These are phyloP conservation scores for Annulohypoxylon truncatum DNA, from an alignment of 2,329 filamentous ascomycete species.

Conservation along the genomic window DNA sequence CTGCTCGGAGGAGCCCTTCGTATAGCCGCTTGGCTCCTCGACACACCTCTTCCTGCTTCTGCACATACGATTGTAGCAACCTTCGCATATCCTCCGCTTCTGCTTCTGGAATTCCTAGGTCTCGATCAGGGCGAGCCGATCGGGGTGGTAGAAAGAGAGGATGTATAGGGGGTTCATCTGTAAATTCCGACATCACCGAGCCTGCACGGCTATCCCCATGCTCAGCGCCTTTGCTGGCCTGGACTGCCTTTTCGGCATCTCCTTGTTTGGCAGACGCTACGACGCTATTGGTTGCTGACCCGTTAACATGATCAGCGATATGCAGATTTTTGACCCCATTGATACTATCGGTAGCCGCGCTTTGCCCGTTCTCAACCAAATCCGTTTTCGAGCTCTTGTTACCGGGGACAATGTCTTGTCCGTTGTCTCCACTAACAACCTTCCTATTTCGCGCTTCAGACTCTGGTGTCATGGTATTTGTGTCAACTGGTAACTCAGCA, in stretches of 20 bases:
- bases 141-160: constrained; percentile 77
- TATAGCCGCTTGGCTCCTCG: constrained; percentile 76
- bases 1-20: constrained; percentile 76
- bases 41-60: constrained; percentile 87
- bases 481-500: constrained; percentile 28
- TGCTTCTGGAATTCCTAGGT: constrained; percentile 75
- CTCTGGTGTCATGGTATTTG: constrained; percentile 39
- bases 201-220: constrained; percentile 41
- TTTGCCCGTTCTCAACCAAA: constrained; percentile 12
- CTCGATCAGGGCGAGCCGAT: constrained; percentile 72
- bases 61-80: constrained; percentile 79
- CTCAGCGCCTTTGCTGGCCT: constrained; percentile 31
- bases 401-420: background rate
- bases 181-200: constrained; percentile 56
- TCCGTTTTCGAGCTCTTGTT: constrained; percentile 7
- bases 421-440: constrained; percentile 13
- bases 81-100: constrained; percentile 85
- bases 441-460: constrained; percentile 39
- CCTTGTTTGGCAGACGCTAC: constrained; percentile 32
- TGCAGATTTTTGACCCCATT: constrained; percentile 22
- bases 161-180: constrained; percentile 70
- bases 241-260: constrained; percentile 32
- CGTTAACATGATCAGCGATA: constrained; percentile 8
- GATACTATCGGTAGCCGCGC: constrained; percentile 12
- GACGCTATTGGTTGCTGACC: constrained; percentile 34